Evolutionary conservation across 2,329 filamentous ascomycete species (phyloP), one percentile per base, ranked within the genome.

Genomic region (Nothophoma quercina): DNA sequence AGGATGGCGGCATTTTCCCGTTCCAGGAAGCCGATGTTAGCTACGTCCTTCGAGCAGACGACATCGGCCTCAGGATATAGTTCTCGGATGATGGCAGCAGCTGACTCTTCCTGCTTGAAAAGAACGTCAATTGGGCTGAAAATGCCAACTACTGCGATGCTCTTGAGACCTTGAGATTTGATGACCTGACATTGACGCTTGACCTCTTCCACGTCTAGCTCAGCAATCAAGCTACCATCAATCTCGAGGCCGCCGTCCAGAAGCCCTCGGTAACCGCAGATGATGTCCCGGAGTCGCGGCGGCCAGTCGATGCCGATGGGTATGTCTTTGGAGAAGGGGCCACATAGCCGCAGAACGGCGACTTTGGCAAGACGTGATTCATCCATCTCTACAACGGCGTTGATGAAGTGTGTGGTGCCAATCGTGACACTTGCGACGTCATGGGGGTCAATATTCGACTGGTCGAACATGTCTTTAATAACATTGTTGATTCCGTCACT

Each of bases 81-180:
- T 58, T 80, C 79, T 4, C 75, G 68, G 12, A 85, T 69, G 32
- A 84, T 80, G 3, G 72, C 70, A 2, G 75, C 74, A 2, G 81
- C 81, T 3, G 73, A 67, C 25, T 80, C 72, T 67, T 85, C 83
- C 64, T 85, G 83, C 32, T 69, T 69, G 59, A 79, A 78, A 2
- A 76, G 58, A 9, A 79, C 77, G 61, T 87, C 84, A 19, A 85
- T 81, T 0, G 84, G 83, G 6, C 80, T 82, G 68, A 83, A 85
- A 13, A 85, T 78, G 1, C 83, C 83, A 4, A 80, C 78, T 3
- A 87, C 71, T 0, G 84, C 83, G 2, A 87, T 73, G 29, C 76
- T 76, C n/a, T 68, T 72, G 46, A 81, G 67, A 1, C 74, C 73
- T 16, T 74, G 74, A 29, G 73, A 70, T 58, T 75, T 76, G 59